These are phyloP conservation scores for Didymella glomerata DNA, from an alignment of 2,329 filamentous ascomycete genomes.

Conservation along the genomic window DNA sequence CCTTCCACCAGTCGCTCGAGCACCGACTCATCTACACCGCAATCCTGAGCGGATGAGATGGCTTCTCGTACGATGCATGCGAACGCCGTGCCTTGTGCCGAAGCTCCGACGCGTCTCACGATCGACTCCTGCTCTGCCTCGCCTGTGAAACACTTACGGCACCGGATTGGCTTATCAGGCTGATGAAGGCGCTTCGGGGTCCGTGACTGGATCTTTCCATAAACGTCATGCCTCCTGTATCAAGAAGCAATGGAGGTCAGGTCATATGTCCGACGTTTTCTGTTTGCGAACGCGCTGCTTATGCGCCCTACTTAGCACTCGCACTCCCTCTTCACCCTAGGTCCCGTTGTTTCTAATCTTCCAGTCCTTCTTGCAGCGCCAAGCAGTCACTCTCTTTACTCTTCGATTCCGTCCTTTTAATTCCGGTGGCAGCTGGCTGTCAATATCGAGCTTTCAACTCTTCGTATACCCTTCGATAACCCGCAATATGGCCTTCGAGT, in stretches of 20 bases:
- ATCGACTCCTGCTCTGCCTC: constrained; percentile 34
- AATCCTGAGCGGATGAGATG: neutral
- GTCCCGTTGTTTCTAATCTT: constrained; percentile 15
- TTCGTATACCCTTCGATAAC: neutral
- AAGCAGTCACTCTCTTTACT: constrained; percentile 22
- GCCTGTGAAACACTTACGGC: constrained; percentile 34
- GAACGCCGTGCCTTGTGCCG: constrained; percentile 12
- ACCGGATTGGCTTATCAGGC: constrained; percentile 25
- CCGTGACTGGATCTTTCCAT: constrained; percentile 25
- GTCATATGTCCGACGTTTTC: constrained; percentile 34
- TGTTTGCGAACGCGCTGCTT: constrained; percentile 37
- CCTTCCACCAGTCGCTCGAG: neutral
- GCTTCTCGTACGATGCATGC: neutral
- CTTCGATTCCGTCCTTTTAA: constrained; percentile 18
- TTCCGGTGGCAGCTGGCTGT: constrained; percentile 37
- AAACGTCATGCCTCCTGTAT: constrained; percentile 24
- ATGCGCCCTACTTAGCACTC: constrained; percentile 27
- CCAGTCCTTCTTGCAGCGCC: constrained; percentile 18
- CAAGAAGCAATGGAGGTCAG: constrained; percentile 32
- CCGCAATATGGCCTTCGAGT: constrained; percentile 39
- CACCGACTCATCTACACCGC: constrained; percentile 1
- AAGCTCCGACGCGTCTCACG: constrained; percentile 32
- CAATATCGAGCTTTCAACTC: constrained; percentile 2
- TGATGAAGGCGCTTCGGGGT: constrained; percentile 22
- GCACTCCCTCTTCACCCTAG: constrained; percentile 22